Conservation (phyloP, 495 filamentous ascomycete genomes). For the Penicillium arizonense region DNA sequence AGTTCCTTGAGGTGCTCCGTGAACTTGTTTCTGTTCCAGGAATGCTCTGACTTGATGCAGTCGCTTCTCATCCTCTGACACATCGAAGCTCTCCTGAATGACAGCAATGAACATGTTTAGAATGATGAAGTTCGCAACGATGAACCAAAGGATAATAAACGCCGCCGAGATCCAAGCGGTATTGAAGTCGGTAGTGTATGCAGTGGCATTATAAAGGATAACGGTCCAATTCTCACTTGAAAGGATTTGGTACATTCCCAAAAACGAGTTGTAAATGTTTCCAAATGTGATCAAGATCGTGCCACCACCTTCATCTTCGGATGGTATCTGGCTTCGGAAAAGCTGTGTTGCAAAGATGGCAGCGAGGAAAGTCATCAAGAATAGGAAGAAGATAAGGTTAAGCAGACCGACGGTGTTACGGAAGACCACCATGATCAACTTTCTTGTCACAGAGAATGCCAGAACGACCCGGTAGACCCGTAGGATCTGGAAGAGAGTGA, state of each 20-base stretch:
- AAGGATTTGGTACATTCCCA: slow-evolving; percentile 98
- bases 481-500: slow-evolving; percentile 91
- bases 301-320: slow-evolving; percentile 52
- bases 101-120: slow-evolving; percentile 99
- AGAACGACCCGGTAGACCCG: slow-evolving; percentile 90
- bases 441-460: slow-evolving; percentile 79
- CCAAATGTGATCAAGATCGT: slow-evolving; percentile 70
- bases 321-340: slow-evolving; percentile 80
- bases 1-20: slow-evolving; percentile 62
- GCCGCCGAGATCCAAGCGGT: slow-evolving; percentile 93
- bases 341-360: slow-evolving; percentile 93
- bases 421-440: slow-evolving; percentile 81
- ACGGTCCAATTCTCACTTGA: slow-evolving; percentile 96
- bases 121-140: slow-evolving; percentile 91
- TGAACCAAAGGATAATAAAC: slow-evolving; percentile 94
- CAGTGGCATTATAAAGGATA: slow-evolving; percentile 80
- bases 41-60: slow-evolving; percentile 94
- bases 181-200: slow-evolving; percentile 54
- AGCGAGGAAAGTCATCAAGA: slow-evolving; percentile 89
- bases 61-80: slow-evolving; percentile 98
- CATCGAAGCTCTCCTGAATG: slow-evolving; percentile 99
- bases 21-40: slow-evolving; percentile 85
- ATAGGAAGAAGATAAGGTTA: slow-evolving; percentile 94
- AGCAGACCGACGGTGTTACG: slow-evolving; percentile 89
- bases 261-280: slow-evolving; percentile 90